Evolutionary conservation across 371 early-diverging fungal genomes (phyloP).

Genomic region (Entomophthora muscae): DNA sequence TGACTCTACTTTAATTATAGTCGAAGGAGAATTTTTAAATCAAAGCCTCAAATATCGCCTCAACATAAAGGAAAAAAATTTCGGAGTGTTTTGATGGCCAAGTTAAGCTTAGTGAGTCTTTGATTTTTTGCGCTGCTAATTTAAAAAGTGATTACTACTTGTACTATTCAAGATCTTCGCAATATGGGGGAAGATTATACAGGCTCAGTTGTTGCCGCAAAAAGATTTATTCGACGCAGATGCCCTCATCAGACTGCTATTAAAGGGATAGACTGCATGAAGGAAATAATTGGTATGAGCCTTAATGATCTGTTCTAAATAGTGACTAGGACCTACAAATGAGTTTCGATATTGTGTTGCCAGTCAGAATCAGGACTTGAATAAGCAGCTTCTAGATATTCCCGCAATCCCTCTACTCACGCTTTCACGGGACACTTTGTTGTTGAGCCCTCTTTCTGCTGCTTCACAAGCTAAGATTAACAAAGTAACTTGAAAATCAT

Average conservation of each 20-base stretch:
- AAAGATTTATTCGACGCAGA: background rate
- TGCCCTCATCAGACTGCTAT: background rate
- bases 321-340: background rate
- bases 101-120: slow-evolving; percentile 4
- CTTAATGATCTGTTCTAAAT: background rate
- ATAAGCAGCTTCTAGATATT: background rate
- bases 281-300: background rate
- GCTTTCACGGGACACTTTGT: background rate
- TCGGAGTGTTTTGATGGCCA: background rate
- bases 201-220: slow-evolving; percentile 5
- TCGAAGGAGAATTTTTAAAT: slow-evolving; percentile 4
- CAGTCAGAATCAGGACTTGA: background rate
- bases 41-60: background rate
- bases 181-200: background rate
- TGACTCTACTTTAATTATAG: background rate
- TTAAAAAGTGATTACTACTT: background rate
- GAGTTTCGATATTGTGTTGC: background rate
- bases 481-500: background rate
- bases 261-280: background rate
- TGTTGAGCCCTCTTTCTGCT: background rate
- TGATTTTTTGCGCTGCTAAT: background rate
- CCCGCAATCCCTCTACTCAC: background rate
- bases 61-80: slow-evolving; percentile 2
- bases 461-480: background rate
- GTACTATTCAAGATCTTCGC: slow-evolving; percentile 6